A percentile compares a stretch with the other conserved stretches of the same genome.
These are phyloP conservation scores for Nymphaea colorata DNA, from an alignment of 164 flowering plant genomes.

Conservation along the genomic window DNA sequence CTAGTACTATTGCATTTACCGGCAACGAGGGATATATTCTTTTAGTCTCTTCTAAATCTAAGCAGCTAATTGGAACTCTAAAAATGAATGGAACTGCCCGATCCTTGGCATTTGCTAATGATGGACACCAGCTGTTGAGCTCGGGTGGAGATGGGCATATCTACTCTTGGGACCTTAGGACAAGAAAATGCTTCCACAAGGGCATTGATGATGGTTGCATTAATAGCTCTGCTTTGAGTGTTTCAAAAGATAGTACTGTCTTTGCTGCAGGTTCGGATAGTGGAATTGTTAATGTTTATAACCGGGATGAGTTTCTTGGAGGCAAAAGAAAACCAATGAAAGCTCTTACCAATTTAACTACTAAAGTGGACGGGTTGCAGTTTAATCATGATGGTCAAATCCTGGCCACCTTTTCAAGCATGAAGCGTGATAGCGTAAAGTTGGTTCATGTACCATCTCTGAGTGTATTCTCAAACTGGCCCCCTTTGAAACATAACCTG, in stretches of 20 bases:
- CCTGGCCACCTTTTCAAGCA: constrained; percentile 60
- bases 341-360: constrained; percentile 60
- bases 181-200: constrained; percentile 64
- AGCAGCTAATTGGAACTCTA: constrained; percentile 81
- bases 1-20: constrained; percentile 66
- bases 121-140: constrained; percentile 62
- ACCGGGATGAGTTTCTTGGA: constrained; percentile 66
- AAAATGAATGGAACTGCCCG: constrained; percentile 93
- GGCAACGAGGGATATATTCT: constrained; percentile 89
- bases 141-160: constrained; percentile 91
- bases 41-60: constrained; percentile 73
- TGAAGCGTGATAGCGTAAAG: constrained; percentile 70
- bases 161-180: constrained; percentile 91
- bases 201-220: constrained; percentile 81
- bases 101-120: constrained; percentile 62
- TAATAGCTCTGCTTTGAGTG: constrained; percentile 50
- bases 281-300: constrained; percentile 82
- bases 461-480: constrained; percentile 87
- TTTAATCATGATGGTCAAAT: constrained; percentile 75
- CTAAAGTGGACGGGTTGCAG: constrained; percentile 55
- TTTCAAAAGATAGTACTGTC: constrained; percentile 50
- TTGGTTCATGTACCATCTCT: constrained; percentile 72
- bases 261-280: constrained; percentile 88
- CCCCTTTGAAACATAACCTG: constrained; percentile 33
- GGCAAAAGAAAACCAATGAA: constrained; percentile 84